A percentile compares a stretch with the other conserved stretches of the same genome.
Conservation (phyloP, 306 rosid genomes). For the Oxytropis ochrocephala region DNA sequence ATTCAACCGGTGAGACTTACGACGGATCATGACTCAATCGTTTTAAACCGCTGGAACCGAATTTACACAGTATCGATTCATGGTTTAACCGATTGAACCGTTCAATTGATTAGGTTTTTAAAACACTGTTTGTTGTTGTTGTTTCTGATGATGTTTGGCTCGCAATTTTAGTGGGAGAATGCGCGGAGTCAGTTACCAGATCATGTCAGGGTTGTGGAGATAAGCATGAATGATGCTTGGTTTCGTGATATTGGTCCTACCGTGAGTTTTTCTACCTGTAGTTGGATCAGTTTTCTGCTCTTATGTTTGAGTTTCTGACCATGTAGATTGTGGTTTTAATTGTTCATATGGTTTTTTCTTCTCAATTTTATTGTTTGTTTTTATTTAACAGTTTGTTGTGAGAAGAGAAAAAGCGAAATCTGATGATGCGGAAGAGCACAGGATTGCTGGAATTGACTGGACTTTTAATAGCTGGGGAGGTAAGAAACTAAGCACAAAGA, state of each 20-base stretch:
- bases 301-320: background rate
- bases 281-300: background rate
- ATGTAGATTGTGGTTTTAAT: background rate
- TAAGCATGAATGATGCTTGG: slow-evolving; percentile 81
- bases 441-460: slow-evolving; percentile 91
- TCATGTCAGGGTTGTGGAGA: slow-evolving; percentile 67
- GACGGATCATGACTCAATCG: too few species aligned
- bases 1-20: too few species aligned
- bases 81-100: too few species aligned
- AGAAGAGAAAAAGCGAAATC: slow-evolving; percentile 29
- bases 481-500: slow-evolving; percentile 26
- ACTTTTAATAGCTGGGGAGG: slow-evolving; percentile 95
- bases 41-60: too few species aligned
- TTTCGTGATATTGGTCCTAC: slow-evolving; percentile 89
- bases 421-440: slow-evolving; percentile 19
- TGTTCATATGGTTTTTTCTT: background rate
- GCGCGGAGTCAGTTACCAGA: slow-evolving; percentile 63
- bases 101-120: too few species aligned
- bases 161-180: slow-evolving; percentile 54
- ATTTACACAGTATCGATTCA: too few species aligned
- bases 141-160: background rate
- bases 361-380: slow-evolving; percentile 10
- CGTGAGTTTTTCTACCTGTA: slow-evolving; percentile 37
- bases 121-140: too few species aligned
- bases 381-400: slow-evolving; percentile 62